These are phyloP conservation scores for Isatis tinctoria DNA, from an alignment of 345 rosid species.

Conservation along the genomic window DNA sequence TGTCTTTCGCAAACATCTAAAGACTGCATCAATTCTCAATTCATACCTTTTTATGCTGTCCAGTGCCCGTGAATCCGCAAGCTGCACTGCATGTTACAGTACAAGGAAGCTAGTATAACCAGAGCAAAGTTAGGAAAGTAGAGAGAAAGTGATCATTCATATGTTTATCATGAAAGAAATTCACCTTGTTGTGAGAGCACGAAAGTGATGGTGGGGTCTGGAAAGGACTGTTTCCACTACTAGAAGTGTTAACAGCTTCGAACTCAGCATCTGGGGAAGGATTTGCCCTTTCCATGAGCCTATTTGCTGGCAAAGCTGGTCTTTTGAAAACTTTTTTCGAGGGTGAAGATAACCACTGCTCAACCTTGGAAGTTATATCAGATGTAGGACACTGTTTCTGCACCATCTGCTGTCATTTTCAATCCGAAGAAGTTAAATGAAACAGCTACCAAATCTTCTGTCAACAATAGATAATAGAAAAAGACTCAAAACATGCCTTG, in stretches of 20 bases:
- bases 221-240: conserved; percentile 74
- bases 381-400: conserved; percentile 34
- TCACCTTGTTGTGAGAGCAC: conserved; percentile 57
- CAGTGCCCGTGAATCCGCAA: conserved; percentile 38
- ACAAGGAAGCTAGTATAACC: conserved; percentile 24
- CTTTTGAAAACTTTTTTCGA: conserved; percentile 37
- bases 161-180: conserved; percentile 12
- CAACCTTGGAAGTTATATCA: conserved; percentile 39
- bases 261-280: conserved; percentile 33
- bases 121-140: conserved; percentile 14
- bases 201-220: conserved; percentile 86
- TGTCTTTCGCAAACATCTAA: neutral
- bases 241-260: conserved; percentile 24
- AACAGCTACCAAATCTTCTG: neutral
- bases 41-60: conserved; percentile 82
- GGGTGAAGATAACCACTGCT: conserved; percentile 48
- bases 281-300: conserved; percentile 44
- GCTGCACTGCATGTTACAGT: conserved; percentile 38
- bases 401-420: neutral
- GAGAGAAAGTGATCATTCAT: neutral
- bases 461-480: neutral
- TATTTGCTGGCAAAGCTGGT: conserved; percentile 32
- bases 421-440: neutral
- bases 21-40: neutral
- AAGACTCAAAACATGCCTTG: conserved; percentile 36